Percentiles rank a stretch among this genome's conserved stretches.
Evolutionary conservation across 768 basidiomycete species (phyloP).

Genomic region (Lactarius akahatsu): DNA sequence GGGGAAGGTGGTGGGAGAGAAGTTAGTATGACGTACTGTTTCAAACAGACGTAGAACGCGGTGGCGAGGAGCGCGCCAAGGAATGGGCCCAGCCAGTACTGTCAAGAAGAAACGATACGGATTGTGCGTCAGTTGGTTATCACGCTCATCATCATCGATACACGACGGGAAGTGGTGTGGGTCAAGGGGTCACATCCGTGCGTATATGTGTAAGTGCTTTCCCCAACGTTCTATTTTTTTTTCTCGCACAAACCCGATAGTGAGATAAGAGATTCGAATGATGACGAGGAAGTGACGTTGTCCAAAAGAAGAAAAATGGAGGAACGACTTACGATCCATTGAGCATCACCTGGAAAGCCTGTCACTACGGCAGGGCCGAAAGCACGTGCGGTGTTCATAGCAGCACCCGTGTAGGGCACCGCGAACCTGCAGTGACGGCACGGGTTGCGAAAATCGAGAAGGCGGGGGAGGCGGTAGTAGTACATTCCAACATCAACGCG

Average conservation of each 20-base stretch:
- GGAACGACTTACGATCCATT: constrained; percentile 59
- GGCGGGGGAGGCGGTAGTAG: not conserved
- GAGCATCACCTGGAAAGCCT: constrained; percentile 51
- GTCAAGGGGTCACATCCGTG: not conserved
- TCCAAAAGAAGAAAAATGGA: not conserved
- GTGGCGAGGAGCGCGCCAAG: constrained; percentile 62
- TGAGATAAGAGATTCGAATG: not conserved
- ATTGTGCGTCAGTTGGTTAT: constrained; percentile 1
- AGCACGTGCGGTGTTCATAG: constrained; percentile 66
- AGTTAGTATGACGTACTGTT: constrained; percentile 40
- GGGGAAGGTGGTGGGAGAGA: not conserved
- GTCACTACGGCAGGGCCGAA: constrained; percentile 69
- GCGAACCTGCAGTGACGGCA: constrained; percentile 46
- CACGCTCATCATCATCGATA: constrained; percentile 15
- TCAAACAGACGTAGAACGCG: constrained; percentile 56
- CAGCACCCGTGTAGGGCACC: constrained; percentile 61
- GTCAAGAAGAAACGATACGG: not conserved
- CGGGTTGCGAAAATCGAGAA: not conserved
- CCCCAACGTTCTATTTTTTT: not conserved
- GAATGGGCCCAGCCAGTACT: constrained; percentile 74
- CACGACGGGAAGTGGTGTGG: constrained; percentile 16
- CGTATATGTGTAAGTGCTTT: not conserved
- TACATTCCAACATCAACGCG: not conserved
- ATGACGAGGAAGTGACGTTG: not conserved
- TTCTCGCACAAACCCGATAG: not conserved